Conservation (phyloP, 352 stramenopile species). For the Plasmopara halstedii region DNA sequence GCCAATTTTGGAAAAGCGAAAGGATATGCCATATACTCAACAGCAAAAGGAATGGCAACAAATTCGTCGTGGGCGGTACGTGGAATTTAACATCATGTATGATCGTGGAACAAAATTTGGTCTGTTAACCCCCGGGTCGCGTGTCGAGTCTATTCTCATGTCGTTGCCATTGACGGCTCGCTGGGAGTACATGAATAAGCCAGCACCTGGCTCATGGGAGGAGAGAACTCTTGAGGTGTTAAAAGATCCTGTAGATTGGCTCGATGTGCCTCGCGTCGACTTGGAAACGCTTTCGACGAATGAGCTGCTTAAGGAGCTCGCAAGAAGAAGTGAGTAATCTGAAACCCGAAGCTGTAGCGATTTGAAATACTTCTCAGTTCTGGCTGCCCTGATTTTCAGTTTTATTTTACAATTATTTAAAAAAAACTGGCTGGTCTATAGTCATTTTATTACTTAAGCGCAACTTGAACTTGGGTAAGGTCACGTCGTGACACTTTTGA, state of each 20-base stretch:
- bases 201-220: constrained; percentile 85
- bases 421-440: no score
- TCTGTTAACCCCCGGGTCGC: constrained; percentile 91
- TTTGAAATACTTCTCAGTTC: no score
- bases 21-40: constrained; percentile 93
- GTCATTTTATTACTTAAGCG: no score
- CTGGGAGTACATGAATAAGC: constrained; percentile 95
- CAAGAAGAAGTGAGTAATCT: constrained; percentile 48
- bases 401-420: no score
- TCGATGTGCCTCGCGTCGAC: constrained; percentile 75
- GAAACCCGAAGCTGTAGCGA: no score
- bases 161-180: constrained; percentile 94
- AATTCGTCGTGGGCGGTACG: constrained; percentile 93
- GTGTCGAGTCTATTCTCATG: constrained; percentile 99
- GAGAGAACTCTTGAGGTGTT: constrained; percentile 91
- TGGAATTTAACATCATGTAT: constrained; percentile 99
- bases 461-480: no score
- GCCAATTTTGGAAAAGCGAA: constrained; percentile 93
- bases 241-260: constrained; percentile 92
- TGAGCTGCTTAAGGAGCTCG: constrained; percentile 71
- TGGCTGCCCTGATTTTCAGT: no score
- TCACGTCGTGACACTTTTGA: no score
- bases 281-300: constrained; percentile 62
- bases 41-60: constrained; percentile 98
- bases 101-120: constrained; percentile 98